Evolutionary conservation across 2,329 filamentous ascomycete species (phyloP).

Genomic region (Penicillium capsulatum): DNA sequence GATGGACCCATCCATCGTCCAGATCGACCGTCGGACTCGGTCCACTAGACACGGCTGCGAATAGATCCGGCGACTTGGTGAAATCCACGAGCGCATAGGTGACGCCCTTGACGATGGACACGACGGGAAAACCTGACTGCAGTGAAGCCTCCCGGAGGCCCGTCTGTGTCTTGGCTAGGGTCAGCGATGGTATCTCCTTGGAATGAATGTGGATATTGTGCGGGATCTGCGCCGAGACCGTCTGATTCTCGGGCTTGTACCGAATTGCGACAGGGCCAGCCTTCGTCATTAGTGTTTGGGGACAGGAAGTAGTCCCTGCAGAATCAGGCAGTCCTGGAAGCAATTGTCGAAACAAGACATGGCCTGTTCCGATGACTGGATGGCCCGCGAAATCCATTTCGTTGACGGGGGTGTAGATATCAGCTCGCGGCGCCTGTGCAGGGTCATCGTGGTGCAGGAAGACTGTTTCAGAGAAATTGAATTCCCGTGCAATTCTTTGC

Average conservation of each 20-base stretch:
- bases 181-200: slow-evolving; percentile 19
- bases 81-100: not conserved
- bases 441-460: slow-evolving; percentile 52
- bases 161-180: slow-evolving; percentile 1
- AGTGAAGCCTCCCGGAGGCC: too few relatives aligned
- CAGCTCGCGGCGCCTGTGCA: slow-evolving; percentile 43
- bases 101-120: slow-evolving; percentile 36
- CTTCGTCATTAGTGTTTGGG: slow-evolving; percentile 31
- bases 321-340: not conserved
- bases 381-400: slow-evolving; percentile 63
- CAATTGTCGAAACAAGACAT: slow-evolving; percentile 36
- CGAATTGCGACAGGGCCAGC: slow-evolving; percentile 43
- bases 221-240: slow-evolving; percentile 61
- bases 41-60: slow-evolving; percentile 16
- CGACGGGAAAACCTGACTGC: slow-evolving; percentile 29
- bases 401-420: slow-evolving; percentile 55
- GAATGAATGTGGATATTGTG: slow-evolving; percentile 62
- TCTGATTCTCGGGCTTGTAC: slow-evolving; percentile 36
- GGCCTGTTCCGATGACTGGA: slow-evolving; percentile 52
- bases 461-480: slow-evolving; percentile 62
- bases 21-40: slow-evolving; percentile 22
- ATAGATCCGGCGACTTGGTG: slow-evolving; percentile 7
- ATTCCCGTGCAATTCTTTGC: slow-evolving; percentile 57
- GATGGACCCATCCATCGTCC: slow-evolving; percentile 27
- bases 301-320: slow-evolving; percentile 6